These are phyloP conservation scores for Fusarium sarcochroum DNA, from an alignment of 2,329 filamentous ascomycete species.

Conservation along the genomic window DNA sequence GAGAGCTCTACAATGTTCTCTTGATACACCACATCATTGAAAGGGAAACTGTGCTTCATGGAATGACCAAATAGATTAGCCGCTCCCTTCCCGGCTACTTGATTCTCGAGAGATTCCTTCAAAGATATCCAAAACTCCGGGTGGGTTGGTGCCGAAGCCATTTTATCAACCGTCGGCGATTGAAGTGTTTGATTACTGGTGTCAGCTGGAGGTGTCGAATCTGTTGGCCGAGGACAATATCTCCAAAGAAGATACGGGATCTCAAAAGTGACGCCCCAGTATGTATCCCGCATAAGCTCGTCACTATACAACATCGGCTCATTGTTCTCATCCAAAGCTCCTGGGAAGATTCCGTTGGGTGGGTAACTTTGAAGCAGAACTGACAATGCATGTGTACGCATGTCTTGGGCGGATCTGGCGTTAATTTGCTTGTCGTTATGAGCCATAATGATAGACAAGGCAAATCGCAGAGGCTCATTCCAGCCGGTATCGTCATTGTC, in stretches of 20 bases:
- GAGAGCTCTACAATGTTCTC: constrained; percentile 5
- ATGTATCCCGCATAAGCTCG: neutral
- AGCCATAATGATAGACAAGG: neutral
- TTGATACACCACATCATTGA: neutral
- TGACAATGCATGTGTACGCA: fast-evolving
- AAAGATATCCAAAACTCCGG: too few relatives aligned
- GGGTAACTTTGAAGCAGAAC: neutral
- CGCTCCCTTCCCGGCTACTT: too few relatives aligned
- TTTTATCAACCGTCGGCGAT: too few relatives aligned
- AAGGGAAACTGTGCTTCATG: neutral
- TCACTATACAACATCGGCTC: neutral
- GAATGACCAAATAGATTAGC: too few relatives aligned
- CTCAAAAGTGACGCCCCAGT: neutral
- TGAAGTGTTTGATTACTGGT: too few relatives aligned
- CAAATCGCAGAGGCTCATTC: neutral
- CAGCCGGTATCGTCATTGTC: neutral
- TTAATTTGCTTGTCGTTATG: neutral
- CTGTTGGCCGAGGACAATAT: neutral
- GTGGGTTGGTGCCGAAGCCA: too few relatives aligned
- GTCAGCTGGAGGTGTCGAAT: too few relatives aligned
- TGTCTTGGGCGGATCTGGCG: neutral
- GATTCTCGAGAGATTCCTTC: too few relatives aligned
- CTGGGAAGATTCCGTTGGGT: neutral
- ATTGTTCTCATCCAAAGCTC: neutral
- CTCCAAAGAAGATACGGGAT: constrained; percentile 8